Conservation (phyloP, 495 filamentous ascomycete genomes). For the Penicillium pancosmium region DNA sequence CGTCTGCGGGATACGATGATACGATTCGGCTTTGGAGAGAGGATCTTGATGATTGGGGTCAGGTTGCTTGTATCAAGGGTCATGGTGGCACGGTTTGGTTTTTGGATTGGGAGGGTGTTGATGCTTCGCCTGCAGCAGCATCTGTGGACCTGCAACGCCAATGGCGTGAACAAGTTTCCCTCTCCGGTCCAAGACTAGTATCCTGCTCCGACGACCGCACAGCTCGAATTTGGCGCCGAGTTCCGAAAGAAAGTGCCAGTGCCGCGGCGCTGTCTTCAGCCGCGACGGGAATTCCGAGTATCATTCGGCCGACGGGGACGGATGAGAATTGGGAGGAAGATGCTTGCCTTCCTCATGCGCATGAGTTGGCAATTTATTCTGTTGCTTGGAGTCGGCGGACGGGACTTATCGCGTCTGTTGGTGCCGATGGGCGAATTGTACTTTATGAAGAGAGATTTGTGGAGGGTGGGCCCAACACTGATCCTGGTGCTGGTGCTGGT, state of each 20-base stretch:
- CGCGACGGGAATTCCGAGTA: conserved; percentile 66
- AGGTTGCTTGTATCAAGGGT: conserved; percentile 76
- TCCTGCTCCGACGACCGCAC: conserved; percentile 80
- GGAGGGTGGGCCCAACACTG: not conserved
- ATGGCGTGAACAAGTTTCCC: conserved; percentile 42
- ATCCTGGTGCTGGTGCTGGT: not conserved
- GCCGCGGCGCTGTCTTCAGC: conserved; percentile 31
- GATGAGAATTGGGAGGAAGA: conserved; percentile 84
- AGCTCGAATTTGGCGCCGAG: conserved; percentile 75
- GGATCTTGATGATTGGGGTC: conserved; percentile 91
- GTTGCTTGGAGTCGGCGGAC: conserved; percentile 75
- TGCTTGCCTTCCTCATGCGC: conserved; percentile 67
- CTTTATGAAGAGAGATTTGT: conserved; percentile 71
- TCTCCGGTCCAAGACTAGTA: conserved; percentile 65
- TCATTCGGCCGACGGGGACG: conserved; percentile 67
- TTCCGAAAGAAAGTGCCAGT: conserved; percentile 51
- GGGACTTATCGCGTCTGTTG: conserved; percentile 77
- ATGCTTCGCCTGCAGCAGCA: not conserved
- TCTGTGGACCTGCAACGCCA: conserved; percentile 20
- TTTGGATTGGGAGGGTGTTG: conserved; percentile 70
- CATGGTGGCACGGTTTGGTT: conserved; percentile 87
- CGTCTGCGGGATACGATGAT: conserved; percentile 88
- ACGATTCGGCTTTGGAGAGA: conserved; percentile 86
- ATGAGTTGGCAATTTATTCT: conserved; percentile 80
- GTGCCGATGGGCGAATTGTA: conserved; percentile 82